Evolutionary conservation across 768 basidiomycete species (phyloP).

Genomic region (Pleurotus cornucopiae): DNA sequence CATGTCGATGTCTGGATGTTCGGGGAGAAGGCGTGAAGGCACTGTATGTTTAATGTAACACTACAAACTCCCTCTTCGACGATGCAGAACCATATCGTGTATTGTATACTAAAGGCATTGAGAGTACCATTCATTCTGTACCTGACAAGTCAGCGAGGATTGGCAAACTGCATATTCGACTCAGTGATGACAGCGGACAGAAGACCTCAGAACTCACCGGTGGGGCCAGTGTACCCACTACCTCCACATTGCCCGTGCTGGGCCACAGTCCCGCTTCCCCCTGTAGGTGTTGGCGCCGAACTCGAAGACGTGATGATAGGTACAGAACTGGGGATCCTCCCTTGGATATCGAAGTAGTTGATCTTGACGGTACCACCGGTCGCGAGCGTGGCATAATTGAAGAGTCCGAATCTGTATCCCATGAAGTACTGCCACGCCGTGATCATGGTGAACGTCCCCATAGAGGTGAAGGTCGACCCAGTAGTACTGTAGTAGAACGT

Average conservation of each 20-base stretch:
- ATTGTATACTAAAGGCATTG: neutral
- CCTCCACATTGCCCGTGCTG: no score
- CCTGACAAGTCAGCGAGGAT: neutral
- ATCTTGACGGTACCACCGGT: conserved; percentile 11
- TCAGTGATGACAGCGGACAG: no score
- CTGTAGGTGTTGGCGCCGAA: no score
- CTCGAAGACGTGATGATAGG: no score
- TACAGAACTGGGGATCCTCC: no score
- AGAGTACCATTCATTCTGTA: neutral
- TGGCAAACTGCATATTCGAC: no score
- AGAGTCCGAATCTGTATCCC: conserved; percentile 15
- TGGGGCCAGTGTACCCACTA: no score
- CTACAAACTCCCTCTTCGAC: no score
- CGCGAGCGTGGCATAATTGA: conserved; percentile 13
- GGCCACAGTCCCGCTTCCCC: neutral
- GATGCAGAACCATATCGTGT: no score
- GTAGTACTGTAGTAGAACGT: conserved; percentile 14
- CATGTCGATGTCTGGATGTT: neutral
- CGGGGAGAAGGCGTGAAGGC: neutral
- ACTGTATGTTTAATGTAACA: no score
- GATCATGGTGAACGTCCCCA: conserved; percentile 13
- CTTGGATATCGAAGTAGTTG: no score
- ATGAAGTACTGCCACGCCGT: conserved; percentile 15
- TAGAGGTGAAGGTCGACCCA: conserved; percentile 13
- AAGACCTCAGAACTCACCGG: no score